A percentile compares a stretch with the other conserved stretches of the same genome.
phyloP scores from a whole-genome alignment of 2,329 filamentous ascomycete genomes.

The Boeremia lycopersici region DNA sequence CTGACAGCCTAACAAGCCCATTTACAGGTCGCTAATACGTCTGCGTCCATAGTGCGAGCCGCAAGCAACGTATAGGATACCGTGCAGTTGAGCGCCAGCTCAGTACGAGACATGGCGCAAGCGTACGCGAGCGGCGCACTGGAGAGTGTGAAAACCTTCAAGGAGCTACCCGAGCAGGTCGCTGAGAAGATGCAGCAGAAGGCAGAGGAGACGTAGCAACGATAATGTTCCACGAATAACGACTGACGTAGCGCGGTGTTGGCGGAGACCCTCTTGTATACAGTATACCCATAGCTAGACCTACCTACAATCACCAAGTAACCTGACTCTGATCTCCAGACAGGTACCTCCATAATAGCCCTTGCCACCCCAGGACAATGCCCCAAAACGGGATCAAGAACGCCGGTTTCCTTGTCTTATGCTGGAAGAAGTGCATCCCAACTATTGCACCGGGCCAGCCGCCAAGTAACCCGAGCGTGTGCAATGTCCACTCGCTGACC shows the following conservation, averaged over 20 bases:
- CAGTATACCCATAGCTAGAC: slow-evolving; percentile 1
- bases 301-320: slow-evolving; percentile 10
- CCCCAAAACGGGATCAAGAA: slow-evolving; percentile 42
- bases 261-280: background rate
- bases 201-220: slow-evolving; percentile 16
- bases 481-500: slow-evolving; percentile 40
- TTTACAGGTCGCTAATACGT: slow-evolving; percentile 47
- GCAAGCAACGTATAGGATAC: slow-evolving; percentile 32
- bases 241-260: slow-evolving; percentile 8
- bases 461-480: slow-evolving; percentile 35
- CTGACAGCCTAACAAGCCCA: slow-evolving; percentile 43
- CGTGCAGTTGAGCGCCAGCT: slow-evolving; percentile 18
- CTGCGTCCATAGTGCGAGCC: slow-evolving; percentile 28
- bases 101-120: slow-evolving; percentile 19
- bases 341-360: slow-evolving; percentile 25
- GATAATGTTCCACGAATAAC: slow-evolving; percentile 6
- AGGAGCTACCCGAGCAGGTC: slow-evolving; percentile 4
- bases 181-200: slow-evolving; percentile 12
- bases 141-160: slow-evolving; percentile 28
- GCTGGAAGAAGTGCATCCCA: slow-evolving; percentile 46
- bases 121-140: slow-evolving; percentile 22
- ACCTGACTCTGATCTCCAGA: slow-evolving; percentile 7
- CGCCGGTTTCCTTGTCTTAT: slow-evolving; percentile 41
- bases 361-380: slow-evolving; percentile 39
- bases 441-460: slow-evolving; percentile 44